Percentiles rank a stretch among this genome's conserved stretches.
phyloP scores from a whole-genome alignment of 2,329 filamentous ascomycete genomes.

The Xylogone sp. region DNA sequence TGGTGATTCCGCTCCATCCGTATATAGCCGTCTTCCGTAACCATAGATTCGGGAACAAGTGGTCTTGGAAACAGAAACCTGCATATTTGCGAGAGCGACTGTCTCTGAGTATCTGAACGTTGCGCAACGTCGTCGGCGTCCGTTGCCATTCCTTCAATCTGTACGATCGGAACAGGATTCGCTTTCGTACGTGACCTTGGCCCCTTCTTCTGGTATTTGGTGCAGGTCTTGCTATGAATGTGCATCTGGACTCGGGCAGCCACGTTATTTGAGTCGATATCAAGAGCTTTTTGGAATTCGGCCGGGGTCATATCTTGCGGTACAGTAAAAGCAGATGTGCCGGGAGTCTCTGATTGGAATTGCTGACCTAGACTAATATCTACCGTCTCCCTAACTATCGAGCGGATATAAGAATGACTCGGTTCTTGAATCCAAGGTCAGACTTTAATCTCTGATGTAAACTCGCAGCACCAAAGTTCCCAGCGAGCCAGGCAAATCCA shows the following conservation, averaged over 20 bases:
- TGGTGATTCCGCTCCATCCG: too few relatives aligned
- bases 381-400: slow-evolving; percentile 9
- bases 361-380: slow-evolving; percentile 10
- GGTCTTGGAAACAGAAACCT: too few relatives aligned
- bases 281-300: slow-evolving; percentile 10
- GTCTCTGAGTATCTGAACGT: too few relatives aligned
- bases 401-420: slow-evolving; percentile 9
- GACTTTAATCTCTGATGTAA: too few relatives aligned
- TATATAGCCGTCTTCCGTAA: too few relatives aligned
- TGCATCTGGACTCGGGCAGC: slow-evolving; percentile 10
- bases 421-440: slow-evolving; percentile 7
- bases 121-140: slow-evolving; percentile 3
- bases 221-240: slow-evolving; percentile 9
- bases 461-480: too few relatives aligned
- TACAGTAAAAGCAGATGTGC: slow-evolving; percentile 5
- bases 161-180: slow-evolving; percentile 4
- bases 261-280: slow-evolving; percentile 10
- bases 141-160: slow-evolving; percentile 8
- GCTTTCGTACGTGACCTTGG: not conserved
- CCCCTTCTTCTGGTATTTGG: slow-evolving; percentile 10
- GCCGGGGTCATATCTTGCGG: slow-evolving; percentile 6
- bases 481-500: too few relatives aligned
- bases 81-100: too few relatives aligned
- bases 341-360: slow-evolving; percentile 8
- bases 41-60: too few relatives aligned